Percentiles rank a stretch among this genome's conserved stretches.
phyloP scores from a whole-genome alignment of 371 early-diverging fungal species.

The Lichtheimia ornata region DNA sequence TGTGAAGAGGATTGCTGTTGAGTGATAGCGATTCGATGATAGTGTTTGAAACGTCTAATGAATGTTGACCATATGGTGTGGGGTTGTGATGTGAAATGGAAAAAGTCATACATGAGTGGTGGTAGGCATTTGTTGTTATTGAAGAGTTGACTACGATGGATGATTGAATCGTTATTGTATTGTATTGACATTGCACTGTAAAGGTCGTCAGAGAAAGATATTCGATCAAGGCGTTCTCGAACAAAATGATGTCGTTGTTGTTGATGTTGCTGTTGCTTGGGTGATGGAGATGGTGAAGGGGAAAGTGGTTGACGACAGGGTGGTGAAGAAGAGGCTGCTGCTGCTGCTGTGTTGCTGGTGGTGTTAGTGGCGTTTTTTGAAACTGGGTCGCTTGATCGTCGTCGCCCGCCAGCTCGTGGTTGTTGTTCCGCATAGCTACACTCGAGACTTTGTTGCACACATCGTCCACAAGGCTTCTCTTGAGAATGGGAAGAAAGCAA shows the following conservation, averaged over 20 bases:
- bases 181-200: constrained; percentile 22
- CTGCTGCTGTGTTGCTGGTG: too few species aligned
- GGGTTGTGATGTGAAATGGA: constrained; percentile 30
- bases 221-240: constrained; percentile 9
- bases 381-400: constrained; percentile 8
- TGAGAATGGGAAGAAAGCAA: too few species aligned
- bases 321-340: neutral
- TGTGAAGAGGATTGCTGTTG: too few species aligned
- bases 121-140: constrained; percentile 16
- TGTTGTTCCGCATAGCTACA: constrained; percentile 14
- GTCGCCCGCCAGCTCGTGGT: neutral
- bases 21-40: too few species aligned
- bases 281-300: constrained; percentile 6
- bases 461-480: constrained; percentile 28
- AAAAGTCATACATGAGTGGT: constrained; percentile 38
- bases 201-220: constrained; percentile 19
- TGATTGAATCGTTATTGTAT: neutral
- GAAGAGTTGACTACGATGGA: constrained; percentile 9
- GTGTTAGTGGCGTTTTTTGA: constrained; percentile 11
- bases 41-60: constrained; percentile 9
- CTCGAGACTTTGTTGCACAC: constrained; percentile 4
- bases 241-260: neutral
- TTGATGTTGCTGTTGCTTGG: neutral
- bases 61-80: constrained; percentile 25
- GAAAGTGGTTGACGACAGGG: neutral